Evolutionary conservation across 116 monocot genomes (phyloP).

Genomic region (Zostera marina): DNA sequence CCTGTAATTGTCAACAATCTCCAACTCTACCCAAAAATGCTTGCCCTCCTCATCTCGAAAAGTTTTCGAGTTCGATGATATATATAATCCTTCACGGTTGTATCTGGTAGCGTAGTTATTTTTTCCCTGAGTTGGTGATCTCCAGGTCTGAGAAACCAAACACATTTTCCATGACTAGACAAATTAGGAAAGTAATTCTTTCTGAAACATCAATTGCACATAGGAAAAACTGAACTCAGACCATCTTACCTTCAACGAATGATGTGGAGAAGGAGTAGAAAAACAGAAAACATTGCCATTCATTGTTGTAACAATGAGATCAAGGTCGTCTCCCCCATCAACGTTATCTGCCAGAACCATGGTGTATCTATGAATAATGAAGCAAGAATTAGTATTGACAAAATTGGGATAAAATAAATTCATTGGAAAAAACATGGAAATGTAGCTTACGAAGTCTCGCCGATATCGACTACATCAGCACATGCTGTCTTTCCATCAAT

Average conservation of each 20-base stretch:
- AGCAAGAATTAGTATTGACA: background rate
- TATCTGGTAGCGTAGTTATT: conserved; percentile 64
- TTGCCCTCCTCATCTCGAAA: conserved; percentile 97
- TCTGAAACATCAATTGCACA: background rate
- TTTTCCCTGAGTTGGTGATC: conserved; percentile 72
- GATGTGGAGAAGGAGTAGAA: conserved; percentile 69
- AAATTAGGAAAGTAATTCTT: background rate
- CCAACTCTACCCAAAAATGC: conserved; percentile 92
- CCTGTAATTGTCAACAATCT: conserved; percentile 81
- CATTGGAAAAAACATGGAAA: background rate
- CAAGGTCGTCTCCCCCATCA: conserved; percentile 99
- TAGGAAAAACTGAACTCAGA: background rate
- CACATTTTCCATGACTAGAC: background rate
- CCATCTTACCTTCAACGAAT: conserved; percentile 65
- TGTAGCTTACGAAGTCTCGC: conserved; percentile 73
- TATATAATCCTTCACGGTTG: conserved; percentile 78
- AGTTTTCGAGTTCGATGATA: conserved; percentile 45
- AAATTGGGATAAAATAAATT: background rate
- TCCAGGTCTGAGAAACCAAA: conserved; percentile 53
- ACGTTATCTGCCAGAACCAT: conserved; percentile 97
- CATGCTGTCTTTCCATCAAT: conserved; percentile 91
- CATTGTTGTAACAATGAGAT: conserved; percentile 94
- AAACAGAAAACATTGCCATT: conserved; percentile 99
- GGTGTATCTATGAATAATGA: conserved; percentile 47
- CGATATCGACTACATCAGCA: conserved; percentile 95